Conservation (phyloP, 2,329 filamentous ascomycete genomes). For the Colletotrichum sp. region DNA sequence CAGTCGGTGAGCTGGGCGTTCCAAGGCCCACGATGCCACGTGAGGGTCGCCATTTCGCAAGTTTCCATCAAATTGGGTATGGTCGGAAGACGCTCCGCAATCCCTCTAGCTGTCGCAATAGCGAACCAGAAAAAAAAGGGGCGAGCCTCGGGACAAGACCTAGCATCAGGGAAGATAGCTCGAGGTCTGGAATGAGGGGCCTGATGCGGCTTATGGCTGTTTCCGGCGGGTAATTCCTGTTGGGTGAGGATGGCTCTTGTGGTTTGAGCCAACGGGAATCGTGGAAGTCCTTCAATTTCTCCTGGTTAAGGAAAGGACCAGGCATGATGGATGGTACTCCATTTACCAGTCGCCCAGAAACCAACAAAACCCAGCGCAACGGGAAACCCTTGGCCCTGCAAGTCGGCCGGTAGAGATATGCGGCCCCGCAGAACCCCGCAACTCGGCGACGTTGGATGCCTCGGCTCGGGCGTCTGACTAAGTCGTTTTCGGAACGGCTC, state of each 20-base stretch:
- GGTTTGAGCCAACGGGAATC: neutral
- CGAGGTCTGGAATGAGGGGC: neutral
- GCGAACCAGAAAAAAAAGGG: neutral
- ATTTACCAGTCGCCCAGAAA: neutral
- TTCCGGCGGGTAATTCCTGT: neutral
- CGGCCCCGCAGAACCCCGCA: constrained; percentile 6
- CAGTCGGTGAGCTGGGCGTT: neutral
- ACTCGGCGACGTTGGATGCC: neutral
- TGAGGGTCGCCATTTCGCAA: constrained; percentile 6
- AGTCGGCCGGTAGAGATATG: constrained; percentile 6
- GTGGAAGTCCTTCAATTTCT: neutral
- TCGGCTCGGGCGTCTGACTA: neutral
- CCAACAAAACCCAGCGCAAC: neutral
- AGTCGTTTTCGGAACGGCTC: neutral
- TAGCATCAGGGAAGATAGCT: neutral
- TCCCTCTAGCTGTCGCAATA: neutral
- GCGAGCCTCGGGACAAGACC: constrained; percentile 8
- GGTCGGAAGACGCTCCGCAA: neutral
- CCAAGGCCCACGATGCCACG: neutral
- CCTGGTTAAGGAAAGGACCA: neutral
- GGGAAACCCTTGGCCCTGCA: neutral
- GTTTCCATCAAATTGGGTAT: constrained; percentile 6
- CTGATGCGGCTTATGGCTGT: neutral
- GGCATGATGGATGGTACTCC: neutral
- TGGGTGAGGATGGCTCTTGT: neutral